Evolutionary conservation across 169 alveolate genomes (phyloP).

Genomic region (Plasmodium relictum): DNA sequence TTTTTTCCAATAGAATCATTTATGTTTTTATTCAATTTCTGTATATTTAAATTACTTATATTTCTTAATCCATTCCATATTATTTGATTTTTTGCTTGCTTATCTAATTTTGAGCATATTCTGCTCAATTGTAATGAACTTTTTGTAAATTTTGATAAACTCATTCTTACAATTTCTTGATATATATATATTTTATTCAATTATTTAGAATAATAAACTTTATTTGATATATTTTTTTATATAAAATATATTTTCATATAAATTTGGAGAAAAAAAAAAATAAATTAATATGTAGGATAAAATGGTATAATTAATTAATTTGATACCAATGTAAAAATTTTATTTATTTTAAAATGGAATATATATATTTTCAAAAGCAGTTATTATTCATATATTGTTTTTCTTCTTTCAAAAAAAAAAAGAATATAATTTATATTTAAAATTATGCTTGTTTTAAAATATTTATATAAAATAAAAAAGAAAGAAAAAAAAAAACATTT

Average conservation of each 20-base stretch:
- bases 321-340: too few relatives aligned
- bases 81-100: conserved; percentile 2
- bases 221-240: too few relatives aligned
- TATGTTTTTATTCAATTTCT: too few relatives aligned
- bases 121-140: conserved; percentile 25
- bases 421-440: too few relatives aligned
- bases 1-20: neutral
- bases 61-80: neutral
- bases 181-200: neutral
- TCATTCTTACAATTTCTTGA: conserved; percentile 1
- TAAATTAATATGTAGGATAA: neutral
- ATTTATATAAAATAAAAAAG: too few relatives aligned
- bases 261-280: neutral
- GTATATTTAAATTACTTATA: conserved; percentile 5
- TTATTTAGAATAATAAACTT: neutral
- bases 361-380: too few relatives aligned
- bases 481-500: too few relatives aligned
- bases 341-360: too few relatives aligned
- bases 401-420: too few relatives aligned
- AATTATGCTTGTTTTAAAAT: too few relatives aligned
- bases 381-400: too few relatives aligned
- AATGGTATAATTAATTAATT: too few relatives aligned
- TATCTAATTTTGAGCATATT: conserved; percentile 3
- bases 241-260: neutral
- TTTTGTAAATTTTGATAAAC: conserved; percentile 44